Percentiles rank a stretch among this genome's conserved stretches.
phyloP scores from a whole-genome alignment of 306 rosid genomes.

The Vicia villosa region DNA sequence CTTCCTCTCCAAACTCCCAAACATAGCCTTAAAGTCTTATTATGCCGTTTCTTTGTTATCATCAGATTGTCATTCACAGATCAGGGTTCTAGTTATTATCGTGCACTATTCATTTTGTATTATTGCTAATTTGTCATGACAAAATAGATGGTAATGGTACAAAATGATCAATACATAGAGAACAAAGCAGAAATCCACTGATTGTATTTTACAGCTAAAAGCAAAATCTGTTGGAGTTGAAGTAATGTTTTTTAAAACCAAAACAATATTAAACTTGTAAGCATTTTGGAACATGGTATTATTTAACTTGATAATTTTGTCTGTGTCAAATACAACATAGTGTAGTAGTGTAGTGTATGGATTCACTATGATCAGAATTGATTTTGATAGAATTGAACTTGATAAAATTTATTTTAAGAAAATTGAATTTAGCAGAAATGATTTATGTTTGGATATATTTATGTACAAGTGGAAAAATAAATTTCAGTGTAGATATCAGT shows the following conservation, averaged over 20 bases:
- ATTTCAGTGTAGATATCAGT: no score
- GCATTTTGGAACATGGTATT: not conserved
- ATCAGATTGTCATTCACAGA: not conserved
- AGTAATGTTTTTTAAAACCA: not conserved
- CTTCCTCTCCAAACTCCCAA: no score
- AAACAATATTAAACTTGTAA: no score
- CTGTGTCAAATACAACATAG: no score
- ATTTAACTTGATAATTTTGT: not conserved
- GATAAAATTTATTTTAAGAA: no score
- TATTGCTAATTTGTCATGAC: not conserved
- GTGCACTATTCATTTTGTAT: conserved; percentile 10
- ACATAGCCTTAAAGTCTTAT: no score
- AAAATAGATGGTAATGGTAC: not conserved
- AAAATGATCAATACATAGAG: not conserved
- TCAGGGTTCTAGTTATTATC: conserved; percentile 1
- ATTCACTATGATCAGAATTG: no score
- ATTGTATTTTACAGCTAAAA: not conserved
- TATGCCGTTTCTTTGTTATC: not conserved
- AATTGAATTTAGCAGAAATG: no score
- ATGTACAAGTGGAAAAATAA: no score
- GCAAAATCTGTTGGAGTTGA: conserved; percentile 2
- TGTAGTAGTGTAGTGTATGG: no score
- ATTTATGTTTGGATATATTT: no score
- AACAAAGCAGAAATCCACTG: conserved; percentile 4
- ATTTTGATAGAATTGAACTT: no score